Conservation (phyloP, 192 early-diverging fungal genomes). For the Borealophlyctis nickersoniae region DNA sequence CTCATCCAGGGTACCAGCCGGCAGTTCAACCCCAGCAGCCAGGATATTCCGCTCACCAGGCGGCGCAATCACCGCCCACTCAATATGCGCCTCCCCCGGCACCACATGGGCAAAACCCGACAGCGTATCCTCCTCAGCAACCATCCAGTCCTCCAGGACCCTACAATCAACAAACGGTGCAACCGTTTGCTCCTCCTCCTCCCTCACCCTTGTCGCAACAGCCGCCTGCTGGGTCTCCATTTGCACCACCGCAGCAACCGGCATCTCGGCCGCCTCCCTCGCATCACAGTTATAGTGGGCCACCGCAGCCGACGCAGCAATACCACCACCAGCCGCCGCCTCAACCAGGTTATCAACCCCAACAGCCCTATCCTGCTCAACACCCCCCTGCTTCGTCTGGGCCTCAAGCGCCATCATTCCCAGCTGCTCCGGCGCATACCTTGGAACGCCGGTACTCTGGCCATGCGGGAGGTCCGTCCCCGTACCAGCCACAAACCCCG, state of each 20-base stretch:
- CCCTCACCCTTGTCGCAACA: conserved; percentile 3
- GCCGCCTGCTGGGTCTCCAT: background rate
- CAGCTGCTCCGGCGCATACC: too few relatives aligned
- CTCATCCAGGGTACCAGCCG: background rate
- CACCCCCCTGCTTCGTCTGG: background rate
- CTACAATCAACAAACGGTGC: conserved; percentile 7
- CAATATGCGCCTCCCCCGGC: background rate
- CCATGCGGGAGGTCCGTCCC: background rate
- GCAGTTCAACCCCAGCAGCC: conserved; percentile 1
- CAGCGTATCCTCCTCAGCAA: conserved; percentile 16
- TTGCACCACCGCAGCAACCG: conserved; percentile 1
- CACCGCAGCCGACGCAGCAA: conserved; percentile 2
- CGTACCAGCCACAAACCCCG: conserved; percentile 1
- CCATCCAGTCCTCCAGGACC: conserved; percentile 21
- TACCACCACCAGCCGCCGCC: conserved; percentile 1
- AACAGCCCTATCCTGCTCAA: background rate
- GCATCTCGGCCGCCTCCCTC: background rate
- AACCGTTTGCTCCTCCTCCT: conserved; percentile 17
- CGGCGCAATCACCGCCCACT: background rate
- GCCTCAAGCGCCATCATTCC: background rate
- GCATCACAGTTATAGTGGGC: background rate
- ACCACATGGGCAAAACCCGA: background rate
- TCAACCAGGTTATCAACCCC: background rate
- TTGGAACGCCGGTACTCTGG: background rate
- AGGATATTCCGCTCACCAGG: background rate